Percentiles rank a stretch among this genome's conserved stretches.
Conservation (phyloP, 1,284 basidiomycete genomes). For the Exobasidium rhododendri region DNA sequence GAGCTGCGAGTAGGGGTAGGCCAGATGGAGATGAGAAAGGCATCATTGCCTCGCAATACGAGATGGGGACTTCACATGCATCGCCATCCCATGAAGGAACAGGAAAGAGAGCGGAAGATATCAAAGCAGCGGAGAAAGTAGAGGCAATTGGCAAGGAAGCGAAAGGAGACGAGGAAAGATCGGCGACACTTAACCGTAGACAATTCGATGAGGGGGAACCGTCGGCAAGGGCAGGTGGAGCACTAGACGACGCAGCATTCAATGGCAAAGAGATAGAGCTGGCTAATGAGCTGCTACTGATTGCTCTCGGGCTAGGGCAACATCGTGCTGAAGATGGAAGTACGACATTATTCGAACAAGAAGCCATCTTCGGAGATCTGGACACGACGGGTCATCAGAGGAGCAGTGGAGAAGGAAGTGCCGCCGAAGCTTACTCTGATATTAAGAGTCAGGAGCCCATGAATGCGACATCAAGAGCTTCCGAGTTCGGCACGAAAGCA, state of each 20-base stretch:
- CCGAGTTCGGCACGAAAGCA: neutral
- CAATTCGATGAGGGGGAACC: neutral
- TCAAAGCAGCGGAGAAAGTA: conserved; percentile 9
- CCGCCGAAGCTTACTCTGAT: conserved; percentile 3
- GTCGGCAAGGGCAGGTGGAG: neutral
- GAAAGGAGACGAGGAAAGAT: neutral
- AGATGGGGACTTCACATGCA: conserved; percentile 27
- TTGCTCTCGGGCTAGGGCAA: conserved; percentile 44
- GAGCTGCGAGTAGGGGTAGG: conserved; percentile 20
- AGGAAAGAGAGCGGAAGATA: conserved; percentile 7
- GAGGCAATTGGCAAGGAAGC: neutral
- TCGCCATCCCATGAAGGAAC: conserved; percentile 18
- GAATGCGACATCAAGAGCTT: neutral
- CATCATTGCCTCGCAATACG: conserved; percentile 17
- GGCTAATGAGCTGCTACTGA: conserved; percentile 37
- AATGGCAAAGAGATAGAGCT: conserved; percentile 33
- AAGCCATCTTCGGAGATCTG: conserved; percentile 34
- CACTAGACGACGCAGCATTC: neutral
- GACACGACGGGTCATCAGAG: neutral
- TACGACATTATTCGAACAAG: conserved; percentile 42
- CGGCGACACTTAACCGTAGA: too few species aligned
- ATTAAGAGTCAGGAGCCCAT: neutral
- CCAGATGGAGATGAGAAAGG: conserved; percentile 8
- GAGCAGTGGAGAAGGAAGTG: conserved; percentile 3
- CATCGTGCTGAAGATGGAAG: conserved; percentile 38